Percentiles rank a stretch among this genome's conserved stretches.
These are phyloP conservation scores for Geranomyces michiganensis DNA, from an alignment of 192 early-diverging fungal genomes.

Conservation along the genomic window DNA sequence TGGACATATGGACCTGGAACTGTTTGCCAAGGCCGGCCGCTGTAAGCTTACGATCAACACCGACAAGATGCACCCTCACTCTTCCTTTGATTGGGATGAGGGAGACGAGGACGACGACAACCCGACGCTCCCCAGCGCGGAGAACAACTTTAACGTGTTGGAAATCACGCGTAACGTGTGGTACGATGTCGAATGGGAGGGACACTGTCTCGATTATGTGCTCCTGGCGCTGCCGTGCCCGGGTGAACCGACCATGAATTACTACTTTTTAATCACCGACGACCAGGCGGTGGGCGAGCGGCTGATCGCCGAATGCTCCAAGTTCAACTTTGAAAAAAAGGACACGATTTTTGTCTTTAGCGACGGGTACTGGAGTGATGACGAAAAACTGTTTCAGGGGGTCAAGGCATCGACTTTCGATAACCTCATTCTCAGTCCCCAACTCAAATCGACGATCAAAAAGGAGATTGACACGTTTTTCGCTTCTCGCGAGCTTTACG, in stretches of 20 bases:
- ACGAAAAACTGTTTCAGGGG: too few relatives aligned
- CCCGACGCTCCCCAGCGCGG: too few relatives aligned
- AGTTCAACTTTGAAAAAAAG: neutral
- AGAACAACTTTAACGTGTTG: too few relatives aligned
- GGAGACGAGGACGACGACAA: too few relatives aligned
- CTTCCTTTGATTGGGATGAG: neutral
- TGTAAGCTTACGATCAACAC: too few relatives aligned
- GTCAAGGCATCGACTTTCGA: neutral
- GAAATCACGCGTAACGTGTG: neutral
- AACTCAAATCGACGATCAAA: neutral
- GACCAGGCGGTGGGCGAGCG: neutral
- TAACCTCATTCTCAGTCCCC: neutral
- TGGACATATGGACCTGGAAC: neutral
- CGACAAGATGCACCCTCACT: conserved; percentile 2
- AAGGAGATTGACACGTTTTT: conserved; percentile 7
- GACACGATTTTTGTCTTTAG: neutral
- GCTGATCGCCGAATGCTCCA: neutral
- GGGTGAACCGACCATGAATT: neutral
- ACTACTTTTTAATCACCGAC: neutral
- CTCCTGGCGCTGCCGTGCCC: neutral
- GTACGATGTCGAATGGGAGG: conserved; percentile 12
- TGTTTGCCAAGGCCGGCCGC: neutral
- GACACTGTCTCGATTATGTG: neutral
- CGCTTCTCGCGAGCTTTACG: neutral
- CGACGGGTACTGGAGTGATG: neutral